Conservation (phyloP, 305 asterid species). For the Fraxinus xanthoxyloides region DNA sequence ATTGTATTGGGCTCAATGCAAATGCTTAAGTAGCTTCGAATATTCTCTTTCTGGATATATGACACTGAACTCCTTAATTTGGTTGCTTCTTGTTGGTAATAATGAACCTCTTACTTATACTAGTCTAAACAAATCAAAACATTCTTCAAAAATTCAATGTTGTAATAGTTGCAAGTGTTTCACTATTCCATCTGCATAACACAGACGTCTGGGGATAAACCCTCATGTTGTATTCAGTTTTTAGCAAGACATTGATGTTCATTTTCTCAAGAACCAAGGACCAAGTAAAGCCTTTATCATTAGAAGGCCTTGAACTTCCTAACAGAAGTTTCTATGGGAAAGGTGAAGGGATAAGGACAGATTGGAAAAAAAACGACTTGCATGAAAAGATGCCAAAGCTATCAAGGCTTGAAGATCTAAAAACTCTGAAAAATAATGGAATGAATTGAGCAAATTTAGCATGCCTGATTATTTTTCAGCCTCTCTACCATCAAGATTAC, state of each 20-base stretch:
- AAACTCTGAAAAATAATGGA: neutral
- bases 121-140: neutral
- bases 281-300: neutral
- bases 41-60: conserved; percentile 6
- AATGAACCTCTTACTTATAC: too few relatives aligned
- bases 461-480: neutral
- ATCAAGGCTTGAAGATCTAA: neutral
- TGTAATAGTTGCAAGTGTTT: neutral
- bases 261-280: neutral
- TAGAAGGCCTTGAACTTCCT: neutral
- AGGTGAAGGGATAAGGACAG: neutral
- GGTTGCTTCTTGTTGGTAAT: neutral
- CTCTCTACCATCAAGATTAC: neutral
- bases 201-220: neutral
- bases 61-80: neutral
- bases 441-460: neutral
- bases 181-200: neutral
- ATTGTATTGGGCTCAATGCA: conserved; percentile 17
- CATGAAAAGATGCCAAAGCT: neutral
- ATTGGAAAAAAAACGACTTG: neutral
- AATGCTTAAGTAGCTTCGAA: conserved; percentile 12
- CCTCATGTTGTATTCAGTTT: neutral
- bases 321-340: neutral
- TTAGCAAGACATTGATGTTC: neutral
- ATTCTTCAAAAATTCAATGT: neutral